Base-by-base conservation (phyloP, 768 basidiomycete species). In the Chiua virens region DNA sequence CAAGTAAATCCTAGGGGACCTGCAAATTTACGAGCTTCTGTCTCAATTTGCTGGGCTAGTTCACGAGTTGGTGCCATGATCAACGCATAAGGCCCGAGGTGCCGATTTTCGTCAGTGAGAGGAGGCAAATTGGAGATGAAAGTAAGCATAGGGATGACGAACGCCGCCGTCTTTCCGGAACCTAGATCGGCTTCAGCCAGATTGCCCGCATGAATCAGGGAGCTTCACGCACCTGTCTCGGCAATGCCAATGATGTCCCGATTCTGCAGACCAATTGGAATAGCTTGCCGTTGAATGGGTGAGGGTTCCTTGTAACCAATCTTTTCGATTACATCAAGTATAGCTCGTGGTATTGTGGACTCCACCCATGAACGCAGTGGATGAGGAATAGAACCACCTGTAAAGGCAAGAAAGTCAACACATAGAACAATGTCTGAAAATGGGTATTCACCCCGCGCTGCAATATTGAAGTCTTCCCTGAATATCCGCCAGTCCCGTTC, bases 401-500 rank as follows among this genome's bases (percentile, higher is more conserved):
- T 1, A 53, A 42, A 49, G n/a, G 42, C 13, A 52, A 35, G 44
- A 37, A 34, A 15, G 21, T 60, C 18, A 42, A 32, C 6, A 49
- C 25, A 22, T 5, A 27, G 17, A 22, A 41, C 18, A 25, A 41
- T 51, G 1, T 18, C 15, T 18, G 25, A 21, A 23, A 42, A 50
- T 42, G 36, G 50, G n/a, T 34, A 7, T 32, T 66, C 45, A 87
- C 95, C 96, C 71, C 95, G 73, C 1, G 95, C 87, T 51, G 92
- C 85, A 52, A 99, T 99, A 63, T 87, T 95, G 74, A 96, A 99
- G 71, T 99, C 97, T 71, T 98, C 97, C 54, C 95, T 77, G 75
- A 99, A 98, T 67, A 99, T 99, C 61, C 97, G 84, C 97, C 97
- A 99, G 67, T 99, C 97, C 42, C 97, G 79, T 63, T 98, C 97